Evolutionary conservation across 140 eudicot species (phyloP).

Genomic region (Oenanthe javanica): DNA sequence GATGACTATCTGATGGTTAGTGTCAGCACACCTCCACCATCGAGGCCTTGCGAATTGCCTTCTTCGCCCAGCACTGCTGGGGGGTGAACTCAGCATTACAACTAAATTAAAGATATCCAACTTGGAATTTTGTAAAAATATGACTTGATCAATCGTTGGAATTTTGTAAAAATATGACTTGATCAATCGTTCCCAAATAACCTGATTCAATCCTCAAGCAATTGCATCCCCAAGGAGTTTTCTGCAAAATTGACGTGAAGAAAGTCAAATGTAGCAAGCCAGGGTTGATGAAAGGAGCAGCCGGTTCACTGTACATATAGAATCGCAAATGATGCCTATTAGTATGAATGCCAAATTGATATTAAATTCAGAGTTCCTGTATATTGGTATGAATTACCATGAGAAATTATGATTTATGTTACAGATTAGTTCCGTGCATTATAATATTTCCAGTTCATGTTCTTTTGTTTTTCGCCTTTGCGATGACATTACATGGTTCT

Average conservation of each 20-base stretch:
- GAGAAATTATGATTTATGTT: not conserved
- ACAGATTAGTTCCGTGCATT: not conserved
- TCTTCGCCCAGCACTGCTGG: constrained; percentile 31
- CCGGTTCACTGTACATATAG: constrained; percentile 19
- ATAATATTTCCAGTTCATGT: not conserved
- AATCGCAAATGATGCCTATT: constrained; percentile 7
- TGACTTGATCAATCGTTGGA: too few species aligned
- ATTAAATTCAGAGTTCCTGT: not conserved
- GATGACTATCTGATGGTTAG: constrained; percentile 36
- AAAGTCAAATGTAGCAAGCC: constrained; percentile 2
- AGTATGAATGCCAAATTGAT: not conserved
- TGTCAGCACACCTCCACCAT: constrained; percentile 41
- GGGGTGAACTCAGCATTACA: constrained; percentile 21
- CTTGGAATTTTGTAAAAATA: not conserved
- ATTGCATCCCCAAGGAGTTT: constrained; percentile 11
- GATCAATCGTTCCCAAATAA: not conserved
- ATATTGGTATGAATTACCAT: not conserved
- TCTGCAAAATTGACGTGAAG: not conserved
- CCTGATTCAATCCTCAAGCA: not conserved
- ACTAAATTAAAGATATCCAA: not conserved
- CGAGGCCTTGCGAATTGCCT: constrained; percentile 33
- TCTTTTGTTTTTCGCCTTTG: not conserved
- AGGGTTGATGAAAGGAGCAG: not conserved
- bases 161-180: not conserved
- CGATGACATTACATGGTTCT: not conserved